phyloP scores from a whole-genome alignment of 2,329 filamentous ascomycete genomes.

The Penicillium sumatraense region DNA sequence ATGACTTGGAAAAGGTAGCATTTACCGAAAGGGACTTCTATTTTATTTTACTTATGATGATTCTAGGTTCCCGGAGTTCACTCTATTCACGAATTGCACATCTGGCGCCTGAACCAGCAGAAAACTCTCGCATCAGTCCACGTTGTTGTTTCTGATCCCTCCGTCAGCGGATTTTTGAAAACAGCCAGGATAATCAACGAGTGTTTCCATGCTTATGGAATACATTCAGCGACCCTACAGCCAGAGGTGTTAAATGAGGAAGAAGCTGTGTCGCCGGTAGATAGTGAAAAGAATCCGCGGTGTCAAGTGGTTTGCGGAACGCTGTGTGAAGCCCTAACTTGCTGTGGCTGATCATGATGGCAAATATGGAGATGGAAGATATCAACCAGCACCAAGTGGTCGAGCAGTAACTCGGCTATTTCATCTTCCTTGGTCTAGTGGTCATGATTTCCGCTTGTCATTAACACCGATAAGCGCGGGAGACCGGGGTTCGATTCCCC shows the following conservation, averaged over 20 bases:
- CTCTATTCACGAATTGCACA: slow-evolving; percentile 72
- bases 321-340: slow-evolving; percentile 57
- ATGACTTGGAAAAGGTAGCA: slow-evolving; percentile 68
- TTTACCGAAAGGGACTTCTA: neutral
- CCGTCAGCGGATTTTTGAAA: slow-evolving; percentile 62
- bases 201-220: slow-evolving; percentile 74
- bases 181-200: slow-evolving; percentile 67
- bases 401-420: slow-evolving; percentile 29
- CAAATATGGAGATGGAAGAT: neutral
- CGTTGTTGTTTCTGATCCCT: slow-evolving; percentile 64
- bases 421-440: slow-evolving; percentile 43
- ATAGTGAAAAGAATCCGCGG: slow-evolving; percentile 31
- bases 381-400: slow-evolving; percentile 30
- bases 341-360: slow-evolving; percentile 47
- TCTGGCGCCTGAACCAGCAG: slow-evolving; percentile 74
- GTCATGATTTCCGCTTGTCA: slow-evolving; percentile 48
- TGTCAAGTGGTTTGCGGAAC: slow-evolving; percentile 60
- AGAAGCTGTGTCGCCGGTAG: neutral
- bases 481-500: slow-evolving; percentile 46
- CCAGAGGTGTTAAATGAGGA: slow-evolving; percentile 56
- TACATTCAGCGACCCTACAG: slow-evolving; percentile 73
- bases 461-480: slow-evolving; percentile 37
- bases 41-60: slow-evolving; percentile 15
- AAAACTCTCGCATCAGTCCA: slow-evolving; percentile 73
- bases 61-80: slow-evolving; percentile 66